Conservation (phyloP, 1,284 basidiomycete species). For the Papiliotrema terrestris region DNA sequence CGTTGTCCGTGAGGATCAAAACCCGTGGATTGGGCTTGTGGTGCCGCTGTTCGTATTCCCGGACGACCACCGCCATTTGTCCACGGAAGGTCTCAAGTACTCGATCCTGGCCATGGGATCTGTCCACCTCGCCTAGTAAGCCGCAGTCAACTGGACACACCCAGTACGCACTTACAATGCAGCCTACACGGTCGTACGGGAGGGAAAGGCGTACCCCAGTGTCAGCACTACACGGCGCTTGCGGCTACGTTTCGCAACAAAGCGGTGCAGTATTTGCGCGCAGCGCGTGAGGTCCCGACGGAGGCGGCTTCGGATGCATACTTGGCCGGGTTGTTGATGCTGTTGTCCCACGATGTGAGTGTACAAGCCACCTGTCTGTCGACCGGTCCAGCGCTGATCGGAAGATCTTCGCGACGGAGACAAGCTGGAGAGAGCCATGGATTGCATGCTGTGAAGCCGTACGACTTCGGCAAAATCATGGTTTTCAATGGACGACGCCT, state of each 20-base stretch:
- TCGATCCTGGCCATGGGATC: slow-evolving; percentile 36
- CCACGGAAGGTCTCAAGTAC: slow-evolving; percentile 28
- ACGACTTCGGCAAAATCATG: slow-evolving; percentile 18
- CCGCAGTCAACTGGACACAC: background rate
- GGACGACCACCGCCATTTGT: slow-evolving; percentile 22
- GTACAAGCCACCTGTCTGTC: background rate
- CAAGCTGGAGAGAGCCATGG: slow-evolving; percentile 33
- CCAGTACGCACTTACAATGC: background rate
- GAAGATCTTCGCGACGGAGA: slow-evolving; percentile 29
- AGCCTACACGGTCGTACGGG: slow-evolving; percentile 16
- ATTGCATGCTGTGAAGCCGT: slow-evolving; percentile 31
- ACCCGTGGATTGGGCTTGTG: slow-evolving; percentile 39
- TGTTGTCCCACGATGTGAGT: slow-evolving; percentile 31
- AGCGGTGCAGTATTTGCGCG: slow-evolving; percentile 24
- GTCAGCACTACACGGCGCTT: slow-evolving; percentile 17
- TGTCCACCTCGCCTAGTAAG: slow-evolving; percentile 27
- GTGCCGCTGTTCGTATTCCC: slow-evolving; percentile 38
- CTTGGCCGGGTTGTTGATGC: slow-evolving; percentile 24
- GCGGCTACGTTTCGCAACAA: slow-evolving; percentile 21
- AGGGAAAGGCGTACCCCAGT: background rate
- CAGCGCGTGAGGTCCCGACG: slow-evolving; percentile 15
- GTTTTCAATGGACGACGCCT: background rate
- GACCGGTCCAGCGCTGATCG: background rate
- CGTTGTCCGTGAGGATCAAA: slow-evolving; percentile 37
- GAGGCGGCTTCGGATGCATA: slow-evolving; percentile 34